A percentile compares a stretch with the other conserved stretches of the same genome.
Conservation (phyloP, 805 yeast genomes). For the Barnettozyma vustinii region DNA sequence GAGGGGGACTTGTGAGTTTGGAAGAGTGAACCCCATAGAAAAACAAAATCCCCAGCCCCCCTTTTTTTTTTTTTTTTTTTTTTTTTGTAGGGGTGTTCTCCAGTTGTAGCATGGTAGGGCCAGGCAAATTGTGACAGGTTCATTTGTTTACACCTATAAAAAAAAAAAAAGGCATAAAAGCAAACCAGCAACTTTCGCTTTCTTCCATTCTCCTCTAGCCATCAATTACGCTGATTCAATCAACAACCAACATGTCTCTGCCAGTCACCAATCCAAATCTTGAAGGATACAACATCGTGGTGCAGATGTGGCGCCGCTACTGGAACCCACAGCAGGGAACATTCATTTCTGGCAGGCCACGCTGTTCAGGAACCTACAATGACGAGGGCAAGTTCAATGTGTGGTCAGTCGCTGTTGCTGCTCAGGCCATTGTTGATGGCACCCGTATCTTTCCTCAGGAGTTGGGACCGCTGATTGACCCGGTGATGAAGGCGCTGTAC, state of each 20-base stretch:
- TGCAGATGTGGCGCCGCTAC: constrained; percentile 18
- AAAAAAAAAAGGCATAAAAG: neutral
- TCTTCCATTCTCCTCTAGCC: neutral
- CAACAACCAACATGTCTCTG: neutral
- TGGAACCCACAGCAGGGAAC: constrained; percentile 22
- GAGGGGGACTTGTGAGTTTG: too few relatives aligned
- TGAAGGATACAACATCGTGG: constrained; percentile 23
- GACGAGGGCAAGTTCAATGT: constrained; percentile 51
- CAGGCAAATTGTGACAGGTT: neutral
- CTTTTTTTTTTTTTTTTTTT: neutral
- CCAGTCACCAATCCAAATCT: constrained; percentile 20
- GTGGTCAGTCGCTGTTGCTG: constrained; percentile 66
- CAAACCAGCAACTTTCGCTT: neutral
- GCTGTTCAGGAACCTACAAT: constrained; percentile 40
- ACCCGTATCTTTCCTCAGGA: constrained; percentile 45
- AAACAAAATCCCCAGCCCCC: too few relatives aligned
- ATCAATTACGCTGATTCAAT: neutral
- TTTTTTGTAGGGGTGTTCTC: too few relatives aligned
- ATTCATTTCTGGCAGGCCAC: constrained; percentile 22
- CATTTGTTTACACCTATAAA: too few relatives aligned
- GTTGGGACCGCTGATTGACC: constrained; percentile 46
- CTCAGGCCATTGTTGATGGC: constrained; percentile 65
- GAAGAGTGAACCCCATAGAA: too few relatives aligned
- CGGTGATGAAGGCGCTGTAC: constrained; percentile 44
- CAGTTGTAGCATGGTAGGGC: neutral